Evolutionary conservation across 768 basidiomycete genomes (phyloP).

Genomic region (Mycena crocata): DNA sequence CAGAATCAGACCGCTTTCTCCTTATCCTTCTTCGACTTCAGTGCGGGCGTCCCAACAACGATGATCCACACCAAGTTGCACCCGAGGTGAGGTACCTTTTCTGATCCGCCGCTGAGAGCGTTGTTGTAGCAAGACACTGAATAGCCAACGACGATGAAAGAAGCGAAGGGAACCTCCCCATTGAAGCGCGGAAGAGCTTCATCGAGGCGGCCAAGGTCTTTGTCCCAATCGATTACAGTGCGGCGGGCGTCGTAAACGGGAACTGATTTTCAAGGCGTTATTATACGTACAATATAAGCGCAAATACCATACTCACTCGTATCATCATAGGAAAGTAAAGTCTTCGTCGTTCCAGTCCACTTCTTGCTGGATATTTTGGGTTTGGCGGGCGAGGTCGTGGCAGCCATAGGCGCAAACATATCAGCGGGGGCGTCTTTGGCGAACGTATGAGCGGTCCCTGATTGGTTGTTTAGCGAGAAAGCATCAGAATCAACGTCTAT

Average conservation of each 20-base stretch:
- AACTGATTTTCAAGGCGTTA: background rate
- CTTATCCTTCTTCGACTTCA: background rate
- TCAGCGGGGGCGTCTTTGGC: background rate
- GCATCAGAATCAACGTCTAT: background rate
- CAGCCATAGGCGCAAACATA: background rate
- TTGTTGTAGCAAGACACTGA: background rate
- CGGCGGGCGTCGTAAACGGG: background rate
- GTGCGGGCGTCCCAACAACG: background rate
- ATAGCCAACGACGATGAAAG: constrained; percentile 6
- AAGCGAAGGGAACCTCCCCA: background rate
- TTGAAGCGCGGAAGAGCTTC: background rate
- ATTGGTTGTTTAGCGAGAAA: too few relatives aligned
- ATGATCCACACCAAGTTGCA: background rate
- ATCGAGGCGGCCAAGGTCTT: background rate
- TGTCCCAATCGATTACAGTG: background rate
- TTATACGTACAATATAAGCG: background rate
- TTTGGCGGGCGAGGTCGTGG: background rate
- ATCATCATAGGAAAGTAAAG: background rate
- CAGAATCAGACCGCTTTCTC: background rate
- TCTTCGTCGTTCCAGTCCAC: background rate
- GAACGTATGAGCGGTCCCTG: background rate
- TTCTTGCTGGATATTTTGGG: too few relatives aligned
- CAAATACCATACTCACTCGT: background rate
- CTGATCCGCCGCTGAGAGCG: background rate
- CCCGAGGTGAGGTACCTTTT: background rate